Base-by-base conservation (phyloP, 2,329 filamentous ascomycete species). In the Aspergillus piperis region DNA sequence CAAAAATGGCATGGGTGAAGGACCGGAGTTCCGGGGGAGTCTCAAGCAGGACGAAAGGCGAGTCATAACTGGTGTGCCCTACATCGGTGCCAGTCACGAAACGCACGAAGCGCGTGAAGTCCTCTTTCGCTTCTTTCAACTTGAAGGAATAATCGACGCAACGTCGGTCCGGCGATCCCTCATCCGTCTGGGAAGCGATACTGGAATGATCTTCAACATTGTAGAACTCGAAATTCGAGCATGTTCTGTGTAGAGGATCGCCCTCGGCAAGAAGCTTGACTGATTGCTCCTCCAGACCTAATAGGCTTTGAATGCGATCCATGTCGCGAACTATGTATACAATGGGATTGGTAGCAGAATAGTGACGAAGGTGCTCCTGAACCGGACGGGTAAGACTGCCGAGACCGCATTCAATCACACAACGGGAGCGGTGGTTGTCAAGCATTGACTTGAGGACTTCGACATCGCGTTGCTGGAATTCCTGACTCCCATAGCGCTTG, bases 21-120 rank as follows among this genome's bases (percentile, higher is more conserved):
- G 81, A 78, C 54, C 85, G 81, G 57, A 81, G 80, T 64, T 88
- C 84, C 2, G 84, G 83, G 1, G 85, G 85, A 2, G 85, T 82
- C 27, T 86, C 84, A 15, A 82, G 77, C 57, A 87, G 76, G 3
- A 84, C 85, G 66, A 88, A 88, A 1, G 86, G 85, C 59, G 85
- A 87, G 66, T 86, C 82, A 41, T 84, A 76, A 68, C 80, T 83
- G 3, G 82, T 81, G 60, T 82, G 77, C 8, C 81, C 80, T 21
- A 83, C 75, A 27, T 80, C 79, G 53, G 81, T 79, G 2, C 84
- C 84, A 5, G 82, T 84, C 41, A 88, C 78, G 54, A 84, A 81
- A 62, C 85, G 84, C 15, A 88, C 80, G 64, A 86, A 88, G 8
- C 77, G 80, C 1, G 82, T 84, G 62, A 88, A 86, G 63, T 87